phyloP scores from a whole-genome alignment of 768 basidiomycete genomes.

The Tylopilus plumbeoviolaceoides region DNA sequence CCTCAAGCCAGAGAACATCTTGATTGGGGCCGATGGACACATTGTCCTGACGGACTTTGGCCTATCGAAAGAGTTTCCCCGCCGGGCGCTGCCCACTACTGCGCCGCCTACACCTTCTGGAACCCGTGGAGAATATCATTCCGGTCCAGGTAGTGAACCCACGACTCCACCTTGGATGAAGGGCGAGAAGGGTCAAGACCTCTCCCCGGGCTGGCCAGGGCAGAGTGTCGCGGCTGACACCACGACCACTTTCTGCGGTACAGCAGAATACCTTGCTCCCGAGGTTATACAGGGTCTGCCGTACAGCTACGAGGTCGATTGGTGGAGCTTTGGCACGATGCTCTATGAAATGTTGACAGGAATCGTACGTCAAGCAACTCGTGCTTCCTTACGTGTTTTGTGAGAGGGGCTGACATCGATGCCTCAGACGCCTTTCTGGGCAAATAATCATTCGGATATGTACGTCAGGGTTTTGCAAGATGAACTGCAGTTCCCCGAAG shows the following conservation, averaged over 20 bases:
- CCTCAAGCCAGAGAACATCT: conserved; percentile 94
- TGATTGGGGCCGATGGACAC: conserved; percentile 92
- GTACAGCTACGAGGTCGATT: conserved; percentile 94
- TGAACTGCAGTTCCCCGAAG: conserved; percentile 85
- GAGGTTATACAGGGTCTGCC: conserved; percentile 91
- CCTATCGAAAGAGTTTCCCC: conserved; percentile 85
- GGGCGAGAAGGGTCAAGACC: conserved; percentile 50
- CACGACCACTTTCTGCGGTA: conserved; percentile 89
- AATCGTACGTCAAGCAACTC: conserved; percentile 50
- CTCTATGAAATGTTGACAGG: conserved; percentile 96
- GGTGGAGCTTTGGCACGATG: conserved; percentile 99
- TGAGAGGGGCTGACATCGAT: conserved; percentile 12
- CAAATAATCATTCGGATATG: conserved; percentile 92
- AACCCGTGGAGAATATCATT: conserved; percentile 50
- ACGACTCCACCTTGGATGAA: conserved; percentile 79
- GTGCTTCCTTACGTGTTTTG: conserved; percentile 12
- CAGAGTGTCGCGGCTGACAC: conserved; percentile 51
- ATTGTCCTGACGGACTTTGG: conserved; percentile 98
- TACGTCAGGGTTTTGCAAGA: conserved; percentile 90
- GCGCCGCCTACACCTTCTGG: conserved; percentile 59
- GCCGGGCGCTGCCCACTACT: conserved; percentile 41
- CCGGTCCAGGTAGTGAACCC: conserved; percentile 38
- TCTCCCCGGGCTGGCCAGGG: conserved; percentile 55
- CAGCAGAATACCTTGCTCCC: conserved; percentile 95
- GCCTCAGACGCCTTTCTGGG: conserved; percentile 84